Base-by-base conservation (phyloP, 495 filamentous ascomycete genomes). In the Xanthoparmelia taractica region DNA sequence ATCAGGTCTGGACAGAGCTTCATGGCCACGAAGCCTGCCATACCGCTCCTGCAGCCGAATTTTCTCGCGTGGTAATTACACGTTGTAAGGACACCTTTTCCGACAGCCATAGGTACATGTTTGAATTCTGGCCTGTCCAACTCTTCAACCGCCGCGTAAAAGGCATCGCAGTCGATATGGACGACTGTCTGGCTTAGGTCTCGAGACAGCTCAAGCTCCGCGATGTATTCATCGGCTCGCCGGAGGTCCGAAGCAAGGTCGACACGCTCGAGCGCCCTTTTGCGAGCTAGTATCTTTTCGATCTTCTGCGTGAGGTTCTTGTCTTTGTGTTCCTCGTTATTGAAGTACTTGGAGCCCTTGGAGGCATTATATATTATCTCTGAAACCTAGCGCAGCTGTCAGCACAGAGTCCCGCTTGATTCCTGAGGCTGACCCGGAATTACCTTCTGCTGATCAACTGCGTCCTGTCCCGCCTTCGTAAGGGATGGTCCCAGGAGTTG, bases 341-440 rank as follows among this genome's bases (percentile, higher is more conserved):
- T 91, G 80, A 97, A 99, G 77, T 88, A 99, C 71, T 96, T 97
- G 63, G 91, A 96, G 31, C 95, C 95, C 72, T 92, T 96, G 17
- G 91, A 96, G 17, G 94, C 92, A 74, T 95, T 90, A 75, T 96
- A 97, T 58, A 99, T 99, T 63, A 99, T 85, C 72, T 97, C 91
- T 0, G 92, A 93, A n/a, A 96, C 89, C 84, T 88, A 60, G 54
- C 47, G 27, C 58, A 41, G 37, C 4, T 12, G n/a, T 67, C 38
- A 67, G 62, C 58, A 34, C 17, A n/a, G 25, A 1, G 13, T 33
- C 23, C 10, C 11, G 11, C 2, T 20, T 8, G 17, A 37, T 2
- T 10, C 15, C 20, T 29, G 0, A 15, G 25, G 34, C 5, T 40
- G 6, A 25, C n/a, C 38, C n/a, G 25, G 12, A 36, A 69, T 63